Evolutionary conservation across 163 green algal species (phyloP).

Genomic region (Prototheca cutis): DNA sequence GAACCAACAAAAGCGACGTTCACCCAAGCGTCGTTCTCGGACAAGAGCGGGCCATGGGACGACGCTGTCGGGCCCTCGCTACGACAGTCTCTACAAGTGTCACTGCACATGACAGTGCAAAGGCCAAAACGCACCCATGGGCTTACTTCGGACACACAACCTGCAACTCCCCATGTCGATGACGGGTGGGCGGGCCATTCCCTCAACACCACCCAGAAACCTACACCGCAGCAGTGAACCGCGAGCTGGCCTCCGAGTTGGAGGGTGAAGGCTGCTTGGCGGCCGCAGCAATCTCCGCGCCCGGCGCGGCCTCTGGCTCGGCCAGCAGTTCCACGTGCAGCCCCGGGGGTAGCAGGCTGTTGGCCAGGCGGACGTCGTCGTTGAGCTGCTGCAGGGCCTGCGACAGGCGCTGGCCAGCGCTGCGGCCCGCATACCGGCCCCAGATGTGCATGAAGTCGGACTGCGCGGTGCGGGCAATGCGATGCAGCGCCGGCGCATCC

Average conservation of each 20-base stretch:
- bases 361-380: not conserved
- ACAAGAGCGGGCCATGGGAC: too few species aligned
- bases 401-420: conserved; percentile 6
- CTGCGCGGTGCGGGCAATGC: conserved; percentile 19
- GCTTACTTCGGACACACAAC: too few species aligned
- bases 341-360: not conserved
- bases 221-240: not conserved
- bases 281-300: too few species aligned
- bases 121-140: too few species aligned
- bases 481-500: conserved; percentile 22
- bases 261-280: not conserved
- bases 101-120: too few species aligned
- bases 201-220: not conserved
- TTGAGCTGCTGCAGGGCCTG: conserved; percentile 22
- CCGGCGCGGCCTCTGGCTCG: not conserved
- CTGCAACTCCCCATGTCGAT: not conserved
- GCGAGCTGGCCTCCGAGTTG: conserved; percentile 1
- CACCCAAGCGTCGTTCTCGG: too few species aligned
- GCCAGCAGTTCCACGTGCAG: not conserved
- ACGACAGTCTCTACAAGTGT: too few species aligned
- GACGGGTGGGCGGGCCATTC: not conserved
- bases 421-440: conserved; percentile 20
- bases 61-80: too few species aligned
- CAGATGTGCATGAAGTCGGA: conserved; percentile 29
- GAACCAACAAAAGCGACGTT: too few species aligned